phyloP scores from a whole-genome alignment of 805 yeast species.

The Wickerhamomyces bovis region DNA sequence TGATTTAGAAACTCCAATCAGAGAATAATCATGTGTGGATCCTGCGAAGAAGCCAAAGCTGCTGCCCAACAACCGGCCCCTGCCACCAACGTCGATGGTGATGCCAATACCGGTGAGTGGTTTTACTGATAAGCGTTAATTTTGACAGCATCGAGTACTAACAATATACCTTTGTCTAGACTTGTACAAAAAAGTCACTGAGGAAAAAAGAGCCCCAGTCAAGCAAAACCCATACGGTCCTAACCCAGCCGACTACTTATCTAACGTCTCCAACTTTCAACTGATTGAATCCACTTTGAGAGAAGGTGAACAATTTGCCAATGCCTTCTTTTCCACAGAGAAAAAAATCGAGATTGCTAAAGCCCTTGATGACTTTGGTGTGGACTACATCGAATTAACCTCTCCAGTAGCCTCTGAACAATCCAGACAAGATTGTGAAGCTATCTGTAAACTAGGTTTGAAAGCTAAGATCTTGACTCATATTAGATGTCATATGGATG shows the following conservation, averaged over 20 bases:
- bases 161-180: constrained; percentile 2
- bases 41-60: constrained; percentile 23
- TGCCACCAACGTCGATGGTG: constrained; percentile 6
- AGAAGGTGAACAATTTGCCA: constrained; percentile 99
- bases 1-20: not conserved
- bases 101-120: not conserved
- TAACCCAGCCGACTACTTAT: constrained; percentile 85
- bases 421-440: constrained; percentile 90
- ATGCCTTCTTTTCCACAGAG: constrained; percentile 90
- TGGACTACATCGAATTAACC: constrained; percentile 94
- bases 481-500: constrained; percentile 98
- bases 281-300: constrained; percentile 91
- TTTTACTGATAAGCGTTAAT: not conserved
- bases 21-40: constrained; percentile 13
- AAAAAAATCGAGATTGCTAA: constrained; percentile 95
- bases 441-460: constrained; percentile 94
- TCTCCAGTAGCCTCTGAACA: constrained; percentile 98
- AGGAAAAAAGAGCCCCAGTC: constrained; percentile 32
- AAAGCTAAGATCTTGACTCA: constrained; percentile 94
- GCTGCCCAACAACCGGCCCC: constrained; percentile 11
- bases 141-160: constrained; percentile 4
- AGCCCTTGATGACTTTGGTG: constrained; percentile 96
- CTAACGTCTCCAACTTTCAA: constrained; percentile 86
- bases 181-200: constrained; percentile 37
- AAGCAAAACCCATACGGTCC: constrained; percentile 84